Conservation (phyloP, 2,329 filamentous ascomycete species). For the Ceratocystis smalleyi region DNA sequence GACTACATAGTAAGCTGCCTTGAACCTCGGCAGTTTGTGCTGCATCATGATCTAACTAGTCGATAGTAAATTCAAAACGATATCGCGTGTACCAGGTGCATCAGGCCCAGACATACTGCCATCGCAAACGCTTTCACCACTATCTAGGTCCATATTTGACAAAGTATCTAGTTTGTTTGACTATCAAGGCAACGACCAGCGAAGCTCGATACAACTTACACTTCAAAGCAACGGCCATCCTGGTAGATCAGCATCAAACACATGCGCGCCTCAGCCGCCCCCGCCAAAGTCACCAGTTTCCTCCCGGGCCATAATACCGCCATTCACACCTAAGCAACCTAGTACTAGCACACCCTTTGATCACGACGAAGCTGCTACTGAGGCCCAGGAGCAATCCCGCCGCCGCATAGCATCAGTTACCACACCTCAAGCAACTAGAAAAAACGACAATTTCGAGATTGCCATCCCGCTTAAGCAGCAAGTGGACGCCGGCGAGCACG, state of each 20-base stretch:
- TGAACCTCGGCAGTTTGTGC: not conserved
- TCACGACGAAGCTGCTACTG: constrained; percentile 6
- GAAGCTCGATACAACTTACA: constrained; percentile 2
- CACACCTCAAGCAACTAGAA: constrained; percentile 18
- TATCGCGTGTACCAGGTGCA: constrained; percentile 19
- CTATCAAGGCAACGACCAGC: constrained; percentile 8
- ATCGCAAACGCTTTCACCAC: constrained; percentile 33
- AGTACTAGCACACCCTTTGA: not conserved
- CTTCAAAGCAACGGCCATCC: constrained; percentile 6
- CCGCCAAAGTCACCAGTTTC: constrained; percentile 14
- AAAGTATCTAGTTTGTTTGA: constrained; percentile 22
- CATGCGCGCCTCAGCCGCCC: constrained; percentile 16
- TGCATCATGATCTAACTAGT: constrained; percentile 20
- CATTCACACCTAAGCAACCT: not conserved
- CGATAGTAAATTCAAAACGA: constrained; percentile 37
- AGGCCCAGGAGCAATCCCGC: constrained; percentile 7
- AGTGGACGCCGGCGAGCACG: constrained; percentile 27
- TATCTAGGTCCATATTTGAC: constrained; percentile 30
- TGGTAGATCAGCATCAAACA: constrained; percentile 14
- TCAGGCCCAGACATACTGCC: constrained; percentile 19
- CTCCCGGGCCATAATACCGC: not conserved
- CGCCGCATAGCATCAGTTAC: constrained; percentile 13
- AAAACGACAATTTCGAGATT: constrained; percentile 32
- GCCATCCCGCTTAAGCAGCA: constrained; percentile 31
- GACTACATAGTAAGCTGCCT: constrained; percentile 45